Conservation (phyloP, 2,329 filamentous ascomycete species). For the Phyllosticta ampelicida region DNA sequence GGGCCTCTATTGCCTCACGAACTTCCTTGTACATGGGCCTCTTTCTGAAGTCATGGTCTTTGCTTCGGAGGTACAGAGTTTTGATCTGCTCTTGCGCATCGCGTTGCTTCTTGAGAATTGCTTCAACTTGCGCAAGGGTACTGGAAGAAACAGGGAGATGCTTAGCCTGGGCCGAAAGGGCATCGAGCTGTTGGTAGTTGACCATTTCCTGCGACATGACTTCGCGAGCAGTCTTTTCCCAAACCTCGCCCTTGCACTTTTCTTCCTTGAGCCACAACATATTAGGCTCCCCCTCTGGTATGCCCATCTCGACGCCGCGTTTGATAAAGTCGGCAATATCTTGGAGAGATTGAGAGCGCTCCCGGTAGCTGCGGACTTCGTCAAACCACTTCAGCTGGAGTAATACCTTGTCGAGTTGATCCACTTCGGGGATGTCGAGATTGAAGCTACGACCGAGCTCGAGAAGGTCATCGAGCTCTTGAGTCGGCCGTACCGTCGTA, state of each 20-base stretch:
- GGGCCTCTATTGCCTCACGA: constrained; percentile 74
- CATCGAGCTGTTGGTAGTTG: constrained; percentile 90
- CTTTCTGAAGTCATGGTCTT: constrained; percentile 61
- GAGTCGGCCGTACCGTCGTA: constrained; percentile 15
- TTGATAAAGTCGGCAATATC: constrained; percentile 72
- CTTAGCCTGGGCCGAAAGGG: constrained; percentile 72
- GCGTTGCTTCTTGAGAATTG: constrained; percentile 88
- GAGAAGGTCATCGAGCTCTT: constrained; percentile 69
- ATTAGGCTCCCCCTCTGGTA: constrained; percentile 71
- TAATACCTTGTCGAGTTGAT: constrained; percentile 66
- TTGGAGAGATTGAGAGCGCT: constrained; percentile 57
- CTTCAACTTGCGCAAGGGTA: constrained; percentile 73
- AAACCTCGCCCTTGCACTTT: constrained; percentile 64
- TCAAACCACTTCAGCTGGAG: constrained; percentile 85
- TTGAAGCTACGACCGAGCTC: constrained; percentile 84
- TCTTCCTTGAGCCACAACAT: constrained; percentile 67
- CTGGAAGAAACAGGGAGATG: constrained; percentile 71
- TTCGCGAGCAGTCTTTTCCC: constrained; percentile 89
- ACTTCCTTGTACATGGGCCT: constrained; percentile 83
- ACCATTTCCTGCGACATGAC: constrained; percentile 84
- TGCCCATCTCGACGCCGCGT: constrained; percentile 64
- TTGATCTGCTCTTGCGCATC: constrained; percentile 86
- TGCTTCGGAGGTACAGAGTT: constrained; percentile 68
- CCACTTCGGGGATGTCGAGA: constrained; percentile 81
- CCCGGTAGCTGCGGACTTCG: constrained; percentile 55